These are phyloP conservation scores for Letharia lupina DNA, from an alignment of 495 filamentous ascomycete genomes.

Conservation along the genomic window DNA sequence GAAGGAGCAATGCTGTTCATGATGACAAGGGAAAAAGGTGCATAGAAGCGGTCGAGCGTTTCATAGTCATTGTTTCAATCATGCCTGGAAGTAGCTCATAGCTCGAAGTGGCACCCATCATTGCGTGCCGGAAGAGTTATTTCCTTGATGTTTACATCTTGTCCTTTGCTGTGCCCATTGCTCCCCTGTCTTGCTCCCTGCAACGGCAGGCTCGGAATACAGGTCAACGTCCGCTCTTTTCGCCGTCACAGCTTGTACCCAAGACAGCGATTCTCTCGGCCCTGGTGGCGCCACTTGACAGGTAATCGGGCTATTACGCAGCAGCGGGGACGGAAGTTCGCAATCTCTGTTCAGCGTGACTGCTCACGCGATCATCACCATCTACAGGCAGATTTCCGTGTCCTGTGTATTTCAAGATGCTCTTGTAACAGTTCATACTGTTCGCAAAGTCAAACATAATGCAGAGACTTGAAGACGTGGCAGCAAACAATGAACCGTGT, in stretches of 20 bases:
- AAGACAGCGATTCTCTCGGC: neutral
- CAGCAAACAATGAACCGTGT: neutral
- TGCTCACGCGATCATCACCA: neutral
- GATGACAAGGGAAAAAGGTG: neutral
- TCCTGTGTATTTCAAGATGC: neutral
- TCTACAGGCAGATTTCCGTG: neutral
- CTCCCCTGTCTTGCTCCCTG: too few species aligned
- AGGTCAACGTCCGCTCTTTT: too few species aligned
- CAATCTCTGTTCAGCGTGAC: neutral
- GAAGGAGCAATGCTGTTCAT: neutral
- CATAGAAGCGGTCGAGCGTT: conserved; percentile 7
- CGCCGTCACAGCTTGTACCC: neutral
- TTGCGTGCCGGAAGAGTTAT: too few species aligned
- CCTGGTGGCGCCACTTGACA: neutral
- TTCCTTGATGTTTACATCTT: too few species aligned
- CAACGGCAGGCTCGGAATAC: too few species aligned
- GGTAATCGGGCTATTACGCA: neutral
- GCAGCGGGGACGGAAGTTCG: neutral
- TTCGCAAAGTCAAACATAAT: neutral
- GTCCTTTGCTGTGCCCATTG: too few species aligned
- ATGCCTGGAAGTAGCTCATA: neutral
- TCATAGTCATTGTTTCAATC: neutral
- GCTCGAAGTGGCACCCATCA: neutral
- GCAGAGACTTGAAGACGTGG: neutral
- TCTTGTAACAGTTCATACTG: neutral